These are phyloP conservation scores for Pichia inconspicua DNA, from an alignment of 1,139 yeast genomes.

Conservation along the genomic window DNA sequence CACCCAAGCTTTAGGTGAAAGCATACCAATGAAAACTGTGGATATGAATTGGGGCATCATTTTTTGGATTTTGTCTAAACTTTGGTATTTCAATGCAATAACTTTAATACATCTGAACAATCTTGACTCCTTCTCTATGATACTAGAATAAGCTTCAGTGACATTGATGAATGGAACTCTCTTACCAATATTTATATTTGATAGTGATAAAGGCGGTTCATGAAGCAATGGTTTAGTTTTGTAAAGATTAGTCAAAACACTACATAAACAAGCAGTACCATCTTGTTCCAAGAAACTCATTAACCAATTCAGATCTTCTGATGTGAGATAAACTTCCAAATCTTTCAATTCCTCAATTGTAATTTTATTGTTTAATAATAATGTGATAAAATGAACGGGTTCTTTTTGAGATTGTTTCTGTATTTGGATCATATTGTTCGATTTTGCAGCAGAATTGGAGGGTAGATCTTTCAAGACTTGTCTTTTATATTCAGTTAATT, in stretches of 20 bases:
- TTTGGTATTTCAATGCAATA: conserved; percentile 46
- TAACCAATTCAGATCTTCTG: conserved; percentile 92
- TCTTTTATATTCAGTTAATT: conserved; percentile 64
- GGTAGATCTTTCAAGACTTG: conserved; percentile 33
- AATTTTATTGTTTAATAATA: conserved; percentile 62
- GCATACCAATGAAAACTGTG: conserved; percentile 52
- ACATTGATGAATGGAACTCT: conserved; percentile 23
- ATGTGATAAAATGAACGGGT: conserved; percentile 50
- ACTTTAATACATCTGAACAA: conserved; percentile 59
- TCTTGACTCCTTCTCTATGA: conserved; percentile 50
- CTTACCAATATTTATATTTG: conserved; percentile 1
- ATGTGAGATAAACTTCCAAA: conserved; percentile 83
- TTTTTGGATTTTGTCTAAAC: conserved; percentile 33
- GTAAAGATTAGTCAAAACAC: conserved; percentile 33
- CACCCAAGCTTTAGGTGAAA: conserved; percentile 62
- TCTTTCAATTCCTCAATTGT: conserved; percentile 68
- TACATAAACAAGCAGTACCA: conserved; percentile 80
- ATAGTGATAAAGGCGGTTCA: neutral
- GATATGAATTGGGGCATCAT: conserved; percentile 49
- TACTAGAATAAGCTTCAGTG: conserved; percentile 29
- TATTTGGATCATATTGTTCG: conserved; percentile 10
- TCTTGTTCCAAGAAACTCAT: conserved; percentile 71
- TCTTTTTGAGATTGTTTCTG: conserved; percentile 17
- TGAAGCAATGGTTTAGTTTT: conserved; percentile 24
- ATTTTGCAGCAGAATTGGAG: conserved; percentile 9